Base-by-base conservation (phyloP, 495 filamentous ascomycete genomes). In the Xylaria acuta region DNA sequence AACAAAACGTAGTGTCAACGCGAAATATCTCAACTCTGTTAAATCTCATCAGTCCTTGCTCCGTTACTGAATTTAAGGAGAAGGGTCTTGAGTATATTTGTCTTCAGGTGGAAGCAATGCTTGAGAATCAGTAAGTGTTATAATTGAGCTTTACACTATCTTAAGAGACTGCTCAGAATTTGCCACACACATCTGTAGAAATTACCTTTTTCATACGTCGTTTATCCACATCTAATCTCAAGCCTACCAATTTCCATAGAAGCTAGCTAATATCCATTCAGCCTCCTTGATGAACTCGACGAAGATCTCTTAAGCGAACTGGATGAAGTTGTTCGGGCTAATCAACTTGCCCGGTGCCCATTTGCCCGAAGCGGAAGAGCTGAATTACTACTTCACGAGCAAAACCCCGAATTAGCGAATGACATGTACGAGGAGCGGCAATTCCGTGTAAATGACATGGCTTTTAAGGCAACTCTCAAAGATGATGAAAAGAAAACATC, bases 41-140 rank as follows among this genome's bases (percentile, higher is more conserved):
- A 36, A 97, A 96, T 77, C 91, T 89, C 1, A 90, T 97, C 71
- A 90, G 92, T 58, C 92, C 94, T 0, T 95, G 91, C 78, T 92
- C 89, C 6, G 89, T 97, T 36, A 90, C 87, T 0, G 90, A 92
- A 69, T 97, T 99, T 80, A 97, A 97, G 79, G 88, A 97, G 76
- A 92, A 91, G 45, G 92, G 91, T 3, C 79, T 98, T 71, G 93
- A 97, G 81, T 98, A 98, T 79, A 88, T 97, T 38, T 98, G 94
- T 74, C 81, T 97, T 45, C 95, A 97, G 75, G 84, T 98, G 47
- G 95, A 98, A 77, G 89, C 89, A 4, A 91, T 98, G 86, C 89
- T 99, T 49, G 91, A 97, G 76, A 97, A 97, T 73, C 91, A 92
- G 77, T 79, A 71, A 75, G 77, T 79, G 9, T 45, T 11, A 22